Conservation (phyloP, 441 rosid genomes). For the Capsella rubella region DNA sequence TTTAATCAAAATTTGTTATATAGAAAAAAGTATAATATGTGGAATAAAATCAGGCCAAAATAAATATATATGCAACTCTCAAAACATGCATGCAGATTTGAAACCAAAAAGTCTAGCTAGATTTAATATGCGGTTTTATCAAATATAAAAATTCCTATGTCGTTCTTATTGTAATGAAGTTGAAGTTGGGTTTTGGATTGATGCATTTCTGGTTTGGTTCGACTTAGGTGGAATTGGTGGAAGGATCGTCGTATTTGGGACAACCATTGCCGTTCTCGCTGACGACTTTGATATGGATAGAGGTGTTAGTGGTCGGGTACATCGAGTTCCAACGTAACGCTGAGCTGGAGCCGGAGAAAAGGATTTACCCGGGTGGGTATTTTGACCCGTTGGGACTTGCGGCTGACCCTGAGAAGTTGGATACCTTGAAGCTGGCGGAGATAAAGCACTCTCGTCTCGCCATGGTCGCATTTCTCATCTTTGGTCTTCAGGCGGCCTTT, state of each 20-base stretch:
- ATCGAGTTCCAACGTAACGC: conserved; percentile 83
- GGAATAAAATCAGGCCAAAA: not conserved
- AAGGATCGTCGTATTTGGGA: conserved; percentile 87
- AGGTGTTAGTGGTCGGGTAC: conserved; percentile 77
- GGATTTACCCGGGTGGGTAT: conserved; percentile 87
- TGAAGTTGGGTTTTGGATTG: not conserved
- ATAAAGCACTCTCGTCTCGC: conserved; percentile 85
- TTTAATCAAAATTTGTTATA: not conserved
- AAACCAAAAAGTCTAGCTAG: not conserved
- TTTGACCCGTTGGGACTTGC: conserved; percentile 87
- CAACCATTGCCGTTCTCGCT: conserved; percentile 82
- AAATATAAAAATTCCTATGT: not conserved
- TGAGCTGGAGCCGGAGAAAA: conserved; percentile 76
- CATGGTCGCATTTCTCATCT: conserved; percentile 84
- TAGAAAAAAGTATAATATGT: not conserved
- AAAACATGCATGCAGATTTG: not conserved
- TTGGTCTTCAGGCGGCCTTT: conserved; percentile 72
- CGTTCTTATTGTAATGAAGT: not conserved
- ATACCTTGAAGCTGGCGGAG: conserved; percentile 72
- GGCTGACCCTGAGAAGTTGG: conserved; percentile 71
- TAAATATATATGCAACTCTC: not conserved
- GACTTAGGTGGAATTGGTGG: conserved; percentile 75
- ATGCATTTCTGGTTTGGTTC: not conserved
- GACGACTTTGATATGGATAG: conserved; percentile 81
- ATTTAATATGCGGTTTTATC: too few relatives aligned